Percentiles rank a stretch among this genome's conserved stretches.
phyloP scores from a whole-genome alignment of 2,329 filamentous ascomycete genomes.

The Metarhizium sp. region DNA sequence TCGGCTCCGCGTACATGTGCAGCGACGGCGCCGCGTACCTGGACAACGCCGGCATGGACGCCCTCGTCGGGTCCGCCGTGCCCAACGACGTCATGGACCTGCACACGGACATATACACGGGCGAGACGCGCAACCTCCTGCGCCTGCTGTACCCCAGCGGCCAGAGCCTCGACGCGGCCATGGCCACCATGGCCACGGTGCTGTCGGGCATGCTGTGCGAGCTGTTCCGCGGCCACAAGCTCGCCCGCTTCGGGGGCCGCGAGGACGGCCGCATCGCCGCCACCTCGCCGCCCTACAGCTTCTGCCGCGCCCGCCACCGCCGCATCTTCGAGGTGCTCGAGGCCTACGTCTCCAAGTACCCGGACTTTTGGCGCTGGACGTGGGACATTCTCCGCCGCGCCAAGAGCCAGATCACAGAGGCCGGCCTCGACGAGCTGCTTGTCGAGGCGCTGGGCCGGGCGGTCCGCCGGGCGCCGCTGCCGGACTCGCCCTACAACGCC shows the following conservation, averaged over 20 bases:
- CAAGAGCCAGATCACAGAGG: slow-evolving; percentile 5
- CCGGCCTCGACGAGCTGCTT: slow-evolving; percentile 6
- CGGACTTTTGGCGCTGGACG: slow-evolving; percentile 7
- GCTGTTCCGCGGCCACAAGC: slow-evolving; percentile 7
- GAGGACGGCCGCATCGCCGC: slow-evolving; percentile 7
- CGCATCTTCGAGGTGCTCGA: slow-evolving; percentile 7
- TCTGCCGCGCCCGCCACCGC: slow-evolving; percentile 6
- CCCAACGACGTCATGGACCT: slow-evolving; percentile 9
- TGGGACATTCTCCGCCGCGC: slow-evolving; percentile 4
- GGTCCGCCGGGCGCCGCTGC: not conserved
- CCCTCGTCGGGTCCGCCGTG: slow-evolving; percentile 6
- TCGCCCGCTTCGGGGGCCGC: slow-evolving; percentile 2
- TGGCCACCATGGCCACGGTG: slow-evolving; percentile 4
- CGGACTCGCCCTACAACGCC: not conserved
- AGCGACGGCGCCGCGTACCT: slow-evolving; percentile 7
- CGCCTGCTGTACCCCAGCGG: slow-evolving; percentile 6
- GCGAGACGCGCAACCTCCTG: slow-evolving; percentile 6
- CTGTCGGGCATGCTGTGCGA: slow-evolving; percentile 6
- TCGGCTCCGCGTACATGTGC: slow-evolving; percentile 8
- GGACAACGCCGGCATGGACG: slow-evolving; percentile 6
- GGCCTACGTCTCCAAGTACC: not conserved
- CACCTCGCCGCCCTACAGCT: slow-evolving; percentile 6
- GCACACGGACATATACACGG: slow-evolving; percentile 6
- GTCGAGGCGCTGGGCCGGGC: slow-evolving; percentile 1
- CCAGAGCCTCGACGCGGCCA: not conserved